Conservation (phyloP, 208 protist species). For the Acanthamoeba triangularis region DNA sequence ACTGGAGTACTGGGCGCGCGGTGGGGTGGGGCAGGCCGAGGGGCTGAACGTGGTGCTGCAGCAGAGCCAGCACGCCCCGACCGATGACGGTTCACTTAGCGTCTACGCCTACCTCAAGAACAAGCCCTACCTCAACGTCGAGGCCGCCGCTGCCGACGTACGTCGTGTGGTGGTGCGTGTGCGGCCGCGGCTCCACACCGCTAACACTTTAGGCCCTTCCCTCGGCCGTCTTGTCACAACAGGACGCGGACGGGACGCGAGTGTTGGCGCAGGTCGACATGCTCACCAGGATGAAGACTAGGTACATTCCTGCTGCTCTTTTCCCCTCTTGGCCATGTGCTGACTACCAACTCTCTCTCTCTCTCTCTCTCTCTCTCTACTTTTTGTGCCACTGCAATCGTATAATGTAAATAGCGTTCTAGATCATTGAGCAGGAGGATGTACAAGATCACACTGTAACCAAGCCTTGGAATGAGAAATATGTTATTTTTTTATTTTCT, state of each 20-base stretch:
- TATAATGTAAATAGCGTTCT: neutral
- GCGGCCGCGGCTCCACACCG: too few relatives aligned
- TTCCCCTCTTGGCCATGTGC: too few relatives aligned
- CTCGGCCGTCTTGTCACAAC: neutral
- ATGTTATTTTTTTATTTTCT: neutral
- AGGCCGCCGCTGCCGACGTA: conserved; percentile 64
- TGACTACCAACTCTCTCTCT: too few relatives aligned
- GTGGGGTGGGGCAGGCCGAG: neutral
- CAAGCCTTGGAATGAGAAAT: too few relatives aligned
- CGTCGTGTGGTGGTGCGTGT: too few relatives aligned
- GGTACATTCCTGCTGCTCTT: too few relatives aligned
- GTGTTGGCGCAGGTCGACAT: conserved; percentile 52
- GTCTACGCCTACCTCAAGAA: conserved; percentile 62
- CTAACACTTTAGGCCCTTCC: neutral
- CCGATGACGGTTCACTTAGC: conserved; percentile 23
- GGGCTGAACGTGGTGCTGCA: conserved; percentile 62
- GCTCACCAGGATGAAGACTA: conserved; percentile 39
- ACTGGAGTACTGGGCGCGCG: neutral
- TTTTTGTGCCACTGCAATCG: too few relatives aligned
- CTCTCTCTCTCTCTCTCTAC: too few relatives aligned
- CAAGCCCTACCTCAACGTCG: conserved; percentile 60
- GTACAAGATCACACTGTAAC: too few relatives aligned
- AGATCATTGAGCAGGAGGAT: too few relatives aligned
- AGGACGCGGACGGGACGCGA: neutral
- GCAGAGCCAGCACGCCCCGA: conserved; percentile 42